phyloP scores from a whole-genome alignment of 2,329 filamentous ascomycete genomes.

The Colletotrichum tanaceti region DNA sequence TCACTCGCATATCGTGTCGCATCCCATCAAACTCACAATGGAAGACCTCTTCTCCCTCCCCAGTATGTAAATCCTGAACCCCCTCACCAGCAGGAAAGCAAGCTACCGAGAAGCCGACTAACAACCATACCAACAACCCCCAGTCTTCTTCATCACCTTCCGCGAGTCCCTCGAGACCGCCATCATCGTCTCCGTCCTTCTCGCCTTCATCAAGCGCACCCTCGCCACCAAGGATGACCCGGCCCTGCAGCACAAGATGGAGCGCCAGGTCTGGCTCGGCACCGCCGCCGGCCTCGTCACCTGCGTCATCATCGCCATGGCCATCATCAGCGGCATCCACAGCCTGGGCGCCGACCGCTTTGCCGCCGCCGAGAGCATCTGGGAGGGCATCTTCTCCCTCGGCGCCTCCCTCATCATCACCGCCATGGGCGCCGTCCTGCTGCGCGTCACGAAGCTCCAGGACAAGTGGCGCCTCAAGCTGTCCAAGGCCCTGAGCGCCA shows the following conservation, averaged over 20 bases:
- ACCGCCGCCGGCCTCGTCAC: conserved; percentile 38
- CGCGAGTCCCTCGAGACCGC: conserved; percentile 74
- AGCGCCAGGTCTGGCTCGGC: conserved; percentile 70
- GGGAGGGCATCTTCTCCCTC: conserved; percentile 73
- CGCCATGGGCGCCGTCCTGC: conserved; percentile 72
- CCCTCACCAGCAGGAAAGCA: no score
- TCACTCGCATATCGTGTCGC: neutral
- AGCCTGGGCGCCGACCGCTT: conserved; percentile 67
- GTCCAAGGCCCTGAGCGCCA: conserved; percentile 59
- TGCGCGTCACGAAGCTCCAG: conserved; percentile 73
- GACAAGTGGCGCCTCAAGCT: conserved; percentile 76
- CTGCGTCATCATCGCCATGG: conserved; percentile 41
- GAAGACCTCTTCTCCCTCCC: conserved; percentile 41
- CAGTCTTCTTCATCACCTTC: conserved; percentile 78
- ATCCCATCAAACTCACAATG: conserved; percentile 16
- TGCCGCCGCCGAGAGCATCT: conserved; percentile 70
- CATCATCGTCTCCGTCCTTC: conserved; percentile 74
- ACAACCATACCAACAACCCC: neutral
- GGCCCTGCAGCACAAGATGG: conserved; percentile 64
- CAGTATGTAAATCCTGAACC: conserved; percentile 20
- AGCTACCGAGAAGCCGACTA: no score
- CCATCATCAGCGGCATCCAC: conserved; percentile 54
- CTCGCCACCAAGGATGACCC: conserved; percentile 66
- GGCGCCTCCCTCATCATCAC: conserved; percentile 73
- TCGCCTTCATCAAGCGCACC: conserved; percentile 74